Percentiles rank a stretch among this genome's conserved stretches.
phyloP scores from a whole-genome alignment of 108 stramenopile genomes.

The Fragilariopsis cylindrus region DNA sequence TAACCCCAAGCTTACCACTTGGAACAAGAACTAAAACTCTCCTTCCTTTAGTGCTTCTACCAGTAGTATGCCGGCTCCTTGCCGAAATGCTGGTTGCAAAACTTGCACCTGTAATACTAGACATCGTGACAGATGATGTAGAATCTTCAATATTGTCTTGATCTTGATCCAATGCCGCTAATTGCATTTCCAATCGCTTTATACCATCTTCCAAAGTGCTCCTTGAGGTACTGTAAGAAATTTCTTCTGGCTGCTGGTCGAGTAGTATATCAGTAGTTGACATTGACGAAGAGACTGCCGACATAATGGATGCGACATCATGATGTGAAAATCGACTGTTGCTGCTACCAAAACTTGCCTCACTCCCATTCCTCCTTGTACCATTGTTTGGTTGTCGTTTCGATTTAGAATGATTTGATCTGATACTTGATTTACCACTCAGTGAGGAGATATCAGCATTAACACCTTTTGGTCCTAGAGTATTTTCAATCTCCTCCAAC shows the following conservation, averaged over 20 bases:
- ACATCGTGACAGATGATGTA: constrained; percentile 21
- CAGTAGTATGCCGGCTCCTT: constrained; percentile 4
- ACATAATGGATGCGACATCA: constrained; percentile 1
- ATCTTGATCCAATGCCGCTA: constrained; percentile 23
- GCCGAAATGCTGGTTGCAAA: constrained; percentile 14
- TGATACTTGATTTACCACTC: constrained; percentile 58
- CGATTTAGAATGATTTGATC: constrained; percentile 15
- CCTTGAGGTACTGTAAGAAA: constrained; percentile 14
- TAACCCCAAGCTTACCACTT: constrained; percentile 72
- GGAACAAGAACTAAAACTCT: constrained; percentile 48
- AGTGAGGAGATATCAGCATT: constrained; percentile 81
- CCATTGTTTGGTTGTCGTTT: neutral
- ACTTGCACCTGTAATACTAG: constrained; percentile 29
- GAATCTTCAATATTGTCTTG: constrained; percentile 19
- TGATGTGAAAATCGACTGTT: constrained; percentile 10
- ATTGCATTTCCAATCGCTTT: constrained; percentile 40
- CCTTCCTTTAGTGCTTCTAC: constrained; percentile 10
- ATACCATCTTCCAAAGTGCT: constrained; percentile 26
- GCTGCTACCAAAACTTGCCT: constrained; percentile 9
- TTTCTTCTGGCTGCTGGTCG: constrained; percentile 8
- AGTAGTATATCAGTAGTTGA: constrained; percentile 8
- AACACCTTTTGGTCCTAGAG: constrained; percentile 70
- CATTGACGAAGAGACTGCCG: constrained; percentile 17
- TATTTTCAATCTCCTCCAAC: constrained; percentile 75
- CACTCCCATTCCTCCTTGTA: constrained; percentile 8